These are phyloP conservation scores for Colletotrichum lentis DNA, from an alignment of 2,329 filamentous ascomycete species.

Conservation along the genomic window DNA sequence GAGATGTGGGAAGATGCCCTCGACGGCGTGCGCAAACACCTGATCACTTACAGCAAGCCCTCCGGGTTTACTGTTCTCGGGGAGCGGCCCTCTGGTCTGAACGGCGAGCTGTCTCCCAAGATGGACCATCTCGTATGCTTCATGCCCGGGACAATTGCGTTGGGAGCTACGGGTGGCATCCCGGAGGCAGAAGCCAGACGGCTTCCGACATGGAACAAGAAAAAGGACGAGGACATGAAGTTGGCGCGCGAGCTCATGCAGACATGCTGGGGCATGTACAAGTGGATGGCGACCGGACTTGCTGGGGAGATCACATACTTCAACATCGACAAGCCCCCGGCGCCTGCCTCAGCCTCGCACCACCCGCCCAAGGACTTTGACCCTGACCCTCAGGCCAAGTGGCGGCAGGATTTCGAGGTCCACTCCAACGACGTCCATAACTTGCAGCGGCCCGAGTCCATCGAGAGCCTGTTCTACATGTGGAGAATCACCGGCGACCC, in stretches of 20 bases:
- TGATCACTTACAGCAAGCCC: constrained; percentile 86
- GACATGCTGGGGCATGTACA: constrained; percentile 98
- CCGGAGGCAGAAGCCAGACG: constrained; percentile 79
- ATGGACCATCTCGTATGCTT: constrained; percentile 99
- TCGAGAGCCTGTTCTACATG: constrained; percentile 98
- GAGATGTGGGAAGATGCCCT: constrained; percentile 94
- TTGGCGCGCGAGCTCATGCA: constrained; percentile 92
- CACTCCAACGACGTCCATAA: constrained; percentile 89
- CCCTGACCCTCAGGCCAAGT: constrained; percentile 63
- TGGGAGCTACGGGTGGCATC: constrained; percentile 82
- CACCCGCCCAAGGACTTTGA: constrained; percentile 60
- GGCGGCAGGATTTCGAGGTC: constrained; percentile 82
- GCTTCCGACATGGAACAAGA: constrained; percentile 74
- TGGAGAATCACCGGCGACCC: constrained; percentile 94
- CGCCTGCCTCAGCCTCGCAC: constrained; percentile 64
- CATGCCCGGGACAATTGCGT: constrained; percentile 92
- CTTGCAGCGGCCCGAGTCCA: constrained; percentile 91
- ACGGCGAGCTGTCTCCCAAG: constrained; percentile 75
- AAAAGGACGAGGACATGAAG: constrained; percentile 85
- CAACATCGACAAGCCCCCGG: constrained; percentile 73
- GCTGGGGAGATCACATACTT: constrained; percentile 96
- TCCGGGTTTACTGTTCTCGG: constrained; percentile 88
- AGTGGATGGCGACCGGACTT: constrained; percentile 87
- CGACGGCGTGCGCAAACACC: constrained; percentile 85
- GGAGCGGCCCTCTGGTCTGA: constrained; percentile 80